Conservation (phyloP, 192 early-diverging fungal genomes). For the Backusella westeae region DNA sequence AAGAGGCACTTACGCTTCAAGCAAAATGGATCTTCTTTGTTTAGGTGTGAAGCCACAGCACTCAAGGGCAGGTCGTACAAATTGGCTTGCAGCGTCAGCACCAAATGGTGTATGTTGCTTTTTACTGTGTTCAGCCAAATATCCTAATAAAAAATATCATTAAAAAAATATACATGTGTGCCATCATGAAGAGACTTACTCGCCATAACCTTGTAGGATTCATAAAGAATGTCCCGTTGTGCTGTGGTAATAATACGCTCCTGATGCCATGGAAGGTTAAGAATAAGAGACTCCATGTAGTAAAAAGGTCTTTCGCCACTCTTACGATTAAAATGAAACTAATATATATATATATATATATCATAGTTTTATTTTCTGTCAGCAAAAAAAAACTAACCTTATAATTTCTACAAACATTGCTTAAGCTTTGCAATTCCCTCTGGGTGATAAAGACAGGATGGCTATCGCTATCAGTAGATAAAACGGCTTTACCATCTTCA, state of each 20-base stretch:
- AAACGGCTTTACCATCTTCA: not conserved
- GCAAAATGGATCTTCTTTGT: not conserved
- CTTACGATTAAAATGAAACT: constrained; percentile 2
- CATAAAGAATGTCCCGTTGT: not conserved
- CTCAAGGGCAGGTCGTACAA: not conserved
- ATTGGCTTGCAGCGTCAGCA: not conserved
- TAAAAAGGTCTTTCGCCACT: constrained; percentile 1
- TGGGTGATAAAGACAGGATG: not conserved
- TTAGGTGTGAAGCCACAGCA: constrained; percentile 11
- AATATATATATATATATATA: not conserved
- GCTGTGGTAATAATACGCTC: not conserved
- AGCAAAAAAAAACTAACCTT: too few relatives aligned
- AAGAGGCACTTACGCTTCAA: not conserved
- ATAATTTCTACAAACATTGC: not conserved
- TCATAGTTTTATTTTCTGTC: too few relatives aligned
- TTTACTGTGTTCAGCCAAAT: not conserved
- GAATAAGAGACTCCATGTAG: not conserved
- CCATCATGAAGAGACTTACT: not conserved
- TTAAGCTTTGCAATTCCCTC: not conserved
- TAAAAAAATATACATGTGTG: not conserved
- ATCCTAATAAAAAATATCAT: not conserved
- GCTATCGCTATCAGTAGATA: not conserved
- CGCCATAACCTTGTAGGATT: not conserved
- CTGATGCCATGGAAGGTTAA: not conserved
- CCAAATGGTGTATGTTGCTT: not conserved